Evolutionary conservation across 2,329 filamentous ascomycete genomes (phyloP), one percentile per base, ranked within the genome.

Genomic region (Aaosphaeria arxii): DNA sequence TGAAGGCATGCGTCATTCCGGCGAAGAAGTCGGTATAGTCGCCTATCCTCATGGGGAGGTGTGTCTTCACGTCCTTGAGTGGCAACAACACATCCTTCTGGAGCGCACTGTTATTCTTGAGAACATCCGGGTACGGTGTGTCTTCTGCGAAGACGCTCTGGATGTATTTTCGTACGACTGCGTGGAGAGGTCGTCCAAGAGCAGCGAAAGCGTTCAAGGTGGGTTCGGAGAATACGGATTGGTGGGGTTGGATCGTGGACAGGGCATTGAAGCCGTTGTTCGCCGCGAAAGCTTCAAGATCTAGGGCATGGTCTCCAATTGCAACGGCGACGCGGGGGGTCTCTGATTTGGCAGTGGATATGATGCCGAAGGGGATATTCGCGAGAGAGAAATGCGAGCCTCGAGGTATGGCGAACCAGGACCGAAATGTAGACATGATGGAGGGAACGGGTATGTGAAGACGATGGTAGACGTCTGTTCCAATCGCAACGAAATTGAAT

Each of bases 21-120:
- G 86, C 88, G 63, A 89, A 94, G 74, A 94, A 94, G 69, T 94
- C 89, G 1, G 88, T 89, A 67, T 92, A 94, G 67, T 92, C 88
- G 29, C 87, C 86, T 57, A 92, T 89, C 46, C 78, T 76, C 81
- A 94, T 84, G 2, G 89, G 89, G 6, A 92, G 63, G 61, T 91
- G 86, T 63, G 80, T 84, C 53, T 76, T 80, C 43, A 85, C 81
- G 17, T 82, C 73, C 4, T 76, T 73, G 42, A 84, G 77, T 0
- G 78, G 80, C 4, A 90, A 52, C 9, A 92, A 68, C 0, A 78
- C 81, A 45, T 77, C 72, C 48, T 80, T 72, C 49, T 82, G 81
- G 13, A 88, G 71, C 1, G 69, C 59, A 2, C 69, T 64, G 60
- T 91, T 87, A 48, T 84, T 77, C 60, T 82, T 82, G 28, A 91